phyloP scores from a whole-genome alignment of 2,329 filamentous ascomycete species.

The Fonsecaea erecta region DNA sequence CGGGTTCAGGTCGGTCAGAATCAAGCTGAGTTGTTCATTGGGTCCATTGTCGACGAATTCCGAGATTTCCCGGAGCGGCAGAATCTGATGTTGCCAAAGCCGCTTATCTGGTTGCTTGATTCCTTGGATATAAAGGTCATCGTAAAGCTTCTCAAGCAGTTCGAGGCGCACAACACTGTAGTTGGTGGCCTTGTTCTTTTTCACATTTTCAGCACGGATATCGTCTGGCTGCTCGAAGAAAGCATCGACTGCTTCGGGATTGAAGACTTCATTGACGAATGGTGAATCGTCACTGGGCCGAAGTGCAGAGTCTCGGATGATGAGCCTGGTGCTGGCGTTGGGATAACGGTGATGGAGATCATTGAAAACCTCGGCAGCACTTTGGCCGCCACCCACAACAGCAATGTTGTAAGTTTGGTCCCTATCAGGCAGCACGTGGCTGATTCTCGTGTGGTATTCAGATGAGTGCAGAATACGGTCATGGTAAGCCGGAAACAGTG shows the following conservation, averaged over 20 bases:
- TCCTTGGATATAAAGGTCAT: slow-evolving; percentile 83
- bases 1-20: slow-evolving; percentile 58
- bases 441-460: slow-evolving; percentile 61
- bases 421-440: slow-evolving; percentile 41
- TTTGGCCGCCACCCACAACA: slow-evolving; percentile 87
- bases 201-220: slow-evolving; percentile 65
- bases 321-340: slow-evolving; percentile 73
- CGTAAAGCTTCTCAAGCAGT: slow-evolving; percentile 86
- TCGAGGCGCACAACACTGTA: slow-evolving; percentile 93
- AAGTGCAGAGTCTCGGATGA: slow-evolving; percentile 83
- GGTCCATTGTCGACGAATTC: slow-evolving; percentile 61
- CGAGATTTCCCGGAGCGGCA: slow-evolving; percentile 69
- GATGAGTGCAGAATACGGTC: slow-evolving; percentile 85
- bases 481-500: slow-evolving; percentile 69
- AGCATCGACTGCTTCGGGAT: slow-evolving; percentile 79
- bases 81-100: slow-evolving; percentile 81
- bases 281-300: slow-evolving; percentile 93
- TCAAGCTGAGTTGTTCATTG: slow-evolving; percentile 61
- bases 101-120: slow-evolving; percentile 70
- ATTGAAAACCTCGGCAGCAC: slow-evolving; percentile 92
- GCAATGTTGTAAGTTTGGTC: slow-evolving; percentile 69
- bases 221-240: slow-evolving; percentile 71
- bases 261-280: slow-evolving; percentile 97
- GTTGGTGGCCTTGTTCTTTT: slow-evolving; percentile 81
- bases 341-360: slow-evolving; percentile 83